phyloP scores from a whole-genome alignment of 164 flowering plant species.

The Nymphaea colorata region DNA sequence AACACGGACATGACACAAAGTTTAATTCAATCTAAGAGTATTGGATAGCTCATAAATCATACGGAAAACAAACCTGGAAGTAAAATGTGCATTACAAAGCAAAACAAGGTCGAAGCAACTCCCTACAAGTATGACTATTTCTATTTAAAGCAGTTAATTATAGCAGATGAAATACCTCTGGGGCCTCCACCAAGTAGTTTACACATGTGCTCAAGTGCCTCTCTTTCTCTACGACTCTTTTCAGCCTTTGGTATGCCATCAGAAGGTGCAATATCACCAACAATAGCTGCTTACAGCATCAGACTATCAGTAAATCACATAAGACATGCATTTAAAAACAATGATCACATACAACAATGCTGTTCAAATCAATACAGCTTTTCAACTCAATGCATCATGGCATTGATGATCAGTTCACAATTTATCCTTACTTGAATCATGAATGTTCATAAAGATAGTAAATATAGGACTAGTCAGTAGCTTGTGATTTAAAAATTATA shows the following conservation, averaged over 20 bases:
- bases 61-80: too few species aligned
- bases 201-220: conserved; percentile 83
- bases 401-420: too few species aligned
- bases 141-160: too few species aligned
- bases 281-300: conserved; percentile 50
- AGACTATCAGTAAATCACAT: not conserved
- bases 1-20: not conserved
- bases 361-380: not conserved
- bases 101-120: too few species aligned
- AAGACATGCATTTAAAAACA: not conserved
- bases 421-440: too few species aligned
- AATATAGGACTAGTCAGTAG: too few species aligned
- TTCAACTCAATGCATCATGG: too few species aligned
- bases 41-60: not conserved
- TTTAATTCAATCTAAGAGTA: not conserved
- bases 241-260: conserved; percentile 83
- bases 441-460: too few species aligned
- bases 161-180: conserved; percentile 33
- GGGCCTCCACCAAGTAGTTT: conserved; percentile 75
- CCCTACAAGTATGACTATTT: too few species aligned
- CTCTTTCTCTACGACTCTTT: conserved; percentile 66
- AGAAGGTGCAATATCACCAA: conserved; percentile 88
- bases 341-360: not conserved
- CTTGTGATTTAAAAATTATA: too few species aligned
- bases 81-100: too few species aligned